Evolutionary conservation across 192 early-diverging fungal species (phyloP).

Genomic region (Thamnidium elegans): DNA sequence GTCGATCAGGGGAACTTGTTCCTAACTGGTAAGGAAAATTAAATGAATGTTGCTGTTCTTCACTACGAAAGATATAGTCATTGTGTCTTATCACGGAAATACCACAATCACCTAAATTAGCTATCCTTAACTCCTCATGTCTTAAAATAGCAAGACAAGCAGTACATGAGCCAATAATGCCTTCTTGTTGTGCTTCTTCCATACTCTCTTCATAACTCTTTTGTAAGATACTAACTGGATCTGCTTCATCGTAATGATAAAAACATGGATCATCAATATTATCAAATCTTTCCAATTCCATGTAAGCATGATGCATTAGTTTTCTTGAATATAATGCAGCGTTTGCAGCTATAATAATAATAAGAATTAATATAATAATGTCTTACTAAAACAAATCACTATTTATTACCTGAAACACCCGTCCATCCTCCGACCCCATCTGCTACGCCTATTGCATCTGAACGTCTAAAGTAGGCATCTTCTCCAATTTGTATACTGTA

Average conservation of each 20-base stretch:
- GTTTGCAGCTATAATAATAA: constrained; percentile 64
- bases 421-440: constrained; percentile 96
- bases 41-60: constrained; percentile 98
- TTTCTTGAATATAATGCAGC: constrained; percentile 90
- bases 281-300: constrained; percentile 86
- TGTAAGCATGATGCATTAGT: constrained; percentile 89
- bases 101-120: constrained; percentile 95
- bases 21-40: constrained; percentile 98
- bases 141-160: constrained; percentile 84
- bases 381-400: not conserved
- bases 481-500: constrained; percentile 78
- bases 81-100: constrained; percentile 83
- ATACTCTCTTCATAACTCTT: constrained; percentile 74
- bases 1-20: constrained; percentile 47
- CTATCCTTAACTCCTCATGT: constrained; percentile 89
- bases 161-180: constrained; percentile 89
- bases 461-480: constrained; percentile 88
- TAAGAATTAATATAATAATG: not conserved
- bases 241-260: constrained; percentile 72
- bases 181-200: constrained; percentile 68
- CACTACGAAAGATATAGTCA: constrained; percentile 87
- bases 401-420: constrained; percentile 24
- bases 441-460: constrained; percentile 88
- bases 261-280: constrained; percentile 76
- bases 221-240: constrained; percentile 81